A percentile compares a stretch with the other conserved stretches of the same genome.
Conservation (phyloP, 306 rosid genomes). For the Ceratonia siliqua region DNA sequence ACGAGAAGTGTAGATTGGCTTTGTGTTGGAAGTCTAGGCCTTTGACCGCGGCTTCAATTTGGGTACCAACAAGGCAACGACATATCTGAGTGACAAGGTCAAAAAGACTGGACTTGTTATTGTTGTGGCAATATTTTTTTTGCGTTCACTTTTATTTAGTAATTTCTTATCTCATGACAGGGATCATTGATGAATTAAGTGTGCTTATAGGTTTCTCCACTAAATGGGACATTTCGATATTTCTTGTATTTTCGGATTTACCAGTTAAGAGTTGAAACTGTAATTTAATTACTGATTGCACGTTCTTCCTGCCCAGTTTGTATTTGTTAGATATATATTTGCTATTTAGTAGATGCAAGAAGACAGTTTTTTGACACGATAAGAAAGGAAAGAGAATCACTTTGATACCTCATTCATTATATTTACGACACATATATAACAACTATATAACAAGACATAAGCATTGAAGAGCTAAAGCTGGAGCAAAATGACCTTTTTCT, state of each 20-base stretch:
- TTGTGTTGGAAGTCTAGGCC: constrained; percentile 75
- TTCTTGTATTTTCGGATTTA: constrained; percentile 7
- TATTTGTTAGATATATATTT: background rate
- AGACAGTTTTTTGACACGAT: background rate
- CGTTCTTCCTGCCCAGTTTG: background rate
- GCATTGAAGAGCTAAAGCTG: background rate
- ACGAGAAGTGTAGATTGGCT: constrained; percentile 43
- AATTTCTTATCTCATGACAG: constrained; percentile 8
- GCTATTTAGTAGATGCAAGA: background rate
- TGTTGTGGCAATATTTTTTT: background rate
- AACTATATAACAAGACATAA: background rate
- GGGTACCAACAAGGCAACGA: constrained; percentile 44
- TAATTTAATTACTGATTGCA: background rate
- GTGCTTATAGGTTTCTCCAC: constrained; percentile 12
- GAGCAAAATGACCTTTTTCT: background rate
- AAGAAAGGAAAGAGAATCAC: background rate
- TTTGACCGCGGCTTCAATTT: constrained; percentile 57
- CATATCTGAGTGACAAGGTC: constrained; percentile 18
- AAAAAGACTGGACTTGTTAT: constrained; percentile 23
- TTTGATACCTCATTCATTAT: background rate
- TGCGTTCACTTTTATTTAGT: background rate
- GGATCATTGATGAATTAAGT: constrained; percentile 7
- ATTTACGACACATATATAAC: background rate
- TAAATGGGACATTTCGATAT: constrained; percentile 16
- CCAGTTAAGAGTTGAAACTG: background rate